Conservation (phyloP, 371 early-diverging fungal genomes). For the Modicella reniformis region DNA sequence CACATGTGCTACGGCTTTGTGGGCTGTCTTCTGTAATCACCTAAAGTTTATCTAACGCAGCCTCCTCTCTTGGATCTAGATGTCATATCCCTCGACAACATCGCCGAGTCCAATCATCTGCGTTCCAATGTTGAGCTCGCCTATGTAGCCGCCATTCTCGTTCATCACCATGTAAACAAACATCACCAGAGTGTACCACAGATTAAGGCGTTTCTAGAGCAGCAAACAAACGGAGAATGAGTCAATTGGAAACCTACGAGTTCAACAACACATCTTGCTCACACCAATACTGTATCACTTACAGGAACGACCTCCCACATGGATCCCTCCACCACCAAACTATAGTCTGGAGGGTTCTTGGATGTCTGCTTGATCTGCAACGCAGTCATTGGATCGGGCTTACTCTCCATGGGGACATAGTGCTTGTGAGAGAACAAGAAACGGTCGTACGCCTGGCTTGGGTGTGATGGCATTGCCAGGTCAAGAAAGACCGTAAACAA, state of each 20-base stretch:
- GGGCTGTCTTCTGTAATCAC: neutral
- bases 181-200: constrained; percentile 53
- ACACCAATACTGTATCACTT: constrained; percentile 7
- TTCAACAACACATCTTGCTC: neutral
- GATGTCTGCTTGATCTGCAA: constrained; percentile 51
- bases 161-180: constrained; percentile 54
- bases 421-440: constrained; percentile 54
- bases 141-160: constrained; percentile 49
- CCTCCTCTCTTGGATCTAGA: constrained; percentile 20
- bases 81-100: constrained; percentile 49
- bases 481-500: constrained; percentile 47
- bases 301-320: constrained; percentile 55
- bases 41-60: no score
- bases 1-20: neutral
- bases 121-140: constrained; percentile 47
- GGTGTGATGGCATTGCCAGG: constrained; percentile 45
- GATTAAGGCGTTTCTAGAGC: constrained; percentile 54
- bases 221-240: neutral
- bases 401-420: constrained; percentile 46
- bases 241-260: neutral
- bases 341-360: constrained; percentile 45
- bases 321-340: constrained; percentile 41
- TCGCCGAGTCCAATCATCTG: constrained; percentile 42
- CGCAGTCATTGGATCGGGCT: constrained; percentile 36
- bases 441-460: constrained; percentile 30